phyloP scores from a whole-genome alignment of 2,329 filamentous ascomycete genomes.

The Gnomoniopsis sp. region DNA sequence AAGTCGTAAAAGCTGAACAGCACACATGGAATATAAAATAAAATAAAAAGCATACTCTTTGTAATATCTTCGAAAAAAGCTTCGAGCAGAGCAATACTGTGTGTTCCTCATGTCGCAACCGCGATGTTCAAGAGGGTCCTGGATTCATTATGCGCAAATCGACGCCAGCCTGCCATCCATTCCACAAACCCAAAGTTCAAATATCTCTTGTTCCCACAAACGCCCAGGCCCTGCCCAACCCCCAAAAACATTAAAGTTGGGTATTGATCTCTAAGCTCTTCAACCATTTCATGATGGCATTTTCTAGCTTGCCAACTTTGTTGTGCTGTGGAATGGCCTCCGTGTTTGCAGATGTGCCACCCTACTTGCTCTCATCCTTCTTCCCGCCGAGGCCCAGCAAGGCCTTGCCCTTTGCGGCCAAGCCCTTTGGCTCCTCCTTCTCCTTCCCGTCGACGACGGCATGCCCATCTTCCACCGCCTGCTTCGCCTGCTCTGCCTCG shows the following conservation, averaged over 20 bases:
- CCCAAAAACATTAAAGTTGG: not conserved
- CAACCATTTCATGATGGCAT: not conserved
- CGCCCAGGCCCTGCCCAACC: not conserved
- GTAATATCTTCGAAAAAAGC: too few species aligned
- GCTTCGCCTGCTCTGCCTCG: slow-evolving; percentile 31
- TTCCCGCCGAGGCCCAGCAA: slow-evolving; percentile 42
- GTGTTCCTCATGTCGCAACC: too few species aligned
- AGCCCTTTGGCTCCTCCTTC: slow-evolving; percentile 25
- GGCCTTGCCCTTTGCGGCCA: slow-evolving; percentile 44
- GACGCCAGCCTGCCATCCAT: not conserved
- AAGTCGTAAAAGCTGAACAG: not conserved
- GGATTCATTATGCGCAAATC: not conserved
- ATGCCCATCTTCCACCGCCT: slow-evolving; percentile 22
- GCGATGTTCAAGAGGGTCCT: not conserved
- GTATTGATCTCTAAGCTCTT: not conserved
- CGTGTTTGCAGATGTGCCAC: not conserved
- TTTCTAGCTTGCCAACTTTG: not conserved
- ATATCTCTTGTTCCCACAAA: not conserved
- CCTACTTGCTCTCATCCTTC: slow-evolving; percentile 30
- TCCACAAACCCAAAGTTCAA: not conserved
- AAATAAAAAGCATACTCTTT: too few species aligned
- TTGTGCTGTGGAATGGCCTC: not conserved
- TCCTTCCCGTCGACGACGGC: slow-evolving; percentile 31
- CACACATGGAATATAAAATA: not conserved
- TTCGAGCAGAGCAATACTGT: too few species aligned